Evolutionary conservation across 169 alveolate species (phyloP), one percentile per base, ranked within the genome.

Genomic region (Plasmodium yoelii): DNA sequence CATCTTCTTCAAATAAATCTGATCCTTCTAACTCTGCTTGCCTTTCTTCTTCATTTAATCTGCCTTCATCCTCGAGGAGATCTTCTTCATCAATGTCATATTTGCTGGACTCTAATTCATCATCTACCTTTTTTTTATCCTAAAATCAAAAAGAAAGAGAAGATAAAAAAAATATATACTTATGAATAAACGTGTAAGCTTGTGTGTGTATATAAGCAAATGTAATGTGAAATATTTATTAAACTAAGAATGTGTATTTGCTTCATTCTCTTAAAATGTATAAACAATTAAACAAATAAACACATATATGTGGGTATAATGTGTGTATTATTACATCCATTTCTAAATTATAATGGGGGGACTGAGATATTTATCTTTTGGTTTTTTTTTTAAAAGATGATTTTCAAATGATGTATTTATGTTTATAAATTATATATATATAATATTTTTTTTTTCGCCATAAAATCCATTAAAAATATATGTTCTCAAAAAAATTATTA

Each of bases 21-120:
- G 92, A 95, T n/a, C 95, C 96, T 53, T 94, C 96, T 77, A 90
- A 55, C 15, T 92, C 94, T 12, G 93, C 95, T 57, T 67, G 94
- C 9, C 87, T 93, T 42, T 94, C 96, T 51, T 94, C 96, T 56
- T 90, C 95, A 55, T 94, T 93, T 39, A 89, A 55, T 22, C 88
- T 53, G 1, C 94, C 94, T 73, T 92, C 95, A 60, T 88, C 95
- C 6, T 82, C 93, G 8, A 88, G 72, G 68, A 89, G 90, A 86
- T 94, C 94, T 15, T 92, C 96, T 53, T 94, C 92, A 90, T 94
- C 94, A 87, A 91, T 91, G 46, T 94, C 96, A 15, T 88, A 89
- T 72, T 84, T 91, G 63, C 84, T 91, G 59, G 89, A 92, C 49
- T 63, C 95, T 55, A 89, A 90, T 28, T 92, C 95, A 86, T 87